Base-by-base conservation (phyloP, 2,329 filamentous ascomycete species). In the Xylaria sp. region DNA sequence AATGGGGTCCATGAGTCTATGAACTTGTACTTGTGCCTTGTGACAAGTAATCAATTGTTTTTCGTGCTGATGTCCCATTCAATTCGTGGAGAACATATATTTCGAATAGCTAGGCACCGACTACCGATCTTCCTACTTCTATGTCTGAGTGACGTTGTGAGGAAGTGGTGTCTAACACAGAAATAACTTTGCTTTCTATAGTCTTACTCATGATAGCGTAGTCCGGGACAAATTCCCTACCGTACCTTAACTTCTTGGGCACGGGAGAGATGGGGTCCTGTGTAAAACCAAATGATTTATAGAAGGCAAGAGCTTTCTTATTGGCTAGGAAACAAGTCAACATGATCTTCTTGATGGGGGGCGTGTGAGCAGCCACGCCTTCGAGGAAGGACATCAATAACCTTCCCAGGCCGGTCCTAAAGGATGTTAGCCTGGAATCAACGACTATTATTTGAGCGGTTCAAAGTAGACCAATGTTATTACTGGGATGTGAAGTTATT, bases 321-420 rank as follows among this genome's bases (percentile, higher is more conserved):
- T 94, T 94, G 68, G 83, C 83, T 60, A 84, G 78, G 75, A 93
- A 93, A 74, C 91, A 91, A 1, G 91, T 93, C 74, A 94, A 81
- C 91, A 94, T 94, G 53, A 89, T 83, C 78, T 93, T 93, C 25
- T 82, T 78, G 53, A 91, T 82, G 0, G 82, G 81, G 2, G 83
- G 81, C 25, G 90, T 84, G 62, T 84, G 83, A 25, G 78, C 70
- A 8, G 87, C 91, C 4, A 89, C 81, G 4, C 76, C 76, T 55
- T 86, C 84, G 8, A 88, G 83, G 66, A 87, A 80, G 1, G 78
- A 74, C 81, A 94, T 87, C 45, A 94, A 81, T 13, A 84, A 79
- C 13, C 76, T 81, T 1, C 89, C 91, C 2, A 94, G 80, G 0
- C 91, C 91, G 15, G 86, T 85, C n/a, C 87, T 90, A 25, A 1